A percentile compares a stretch with the other conserved stretches of the same genome.
Conservation (phyloP, 371 early-diverging fungal genomes). For the Actinomortierella wolfii region DNA sequence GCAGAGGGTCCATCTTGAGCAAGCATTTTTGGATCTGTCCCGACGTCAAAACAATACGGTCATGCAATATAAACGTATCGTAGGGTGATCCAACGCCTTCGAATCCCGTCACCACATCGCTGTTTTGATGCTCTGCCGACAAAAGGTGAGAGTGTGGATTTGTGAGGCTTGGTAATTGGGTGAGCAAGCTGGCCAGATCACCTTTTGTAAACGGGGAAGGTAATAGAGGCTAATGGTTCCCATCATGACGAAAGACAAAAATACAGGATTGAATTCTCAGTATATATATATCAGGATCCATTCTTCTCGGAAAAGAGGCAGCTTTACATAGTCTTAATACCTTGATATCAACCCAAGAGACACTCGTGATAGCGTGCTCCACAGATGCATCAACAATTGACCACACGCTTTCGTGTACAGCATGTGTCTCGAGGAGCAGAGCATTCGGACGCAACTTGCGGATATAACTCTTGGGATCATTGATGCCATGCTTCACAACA, state of each 20-base stretch:
- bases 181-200: slow-evolving; percentile 22
- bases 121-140: slow-evolving; percentile 28
- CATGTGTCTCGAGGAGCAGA: slow-evolving; percentile 26
- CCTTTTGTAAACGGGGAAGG: slow-evolving; percentile 40
- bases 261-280: background rate
- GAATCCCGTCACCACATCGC: slow-evolving; percentile 23
- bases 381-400: slow-evolving; percentile 41
- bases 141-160: slow-evolving; percentile 20
- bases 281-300: too few relatives aligned
- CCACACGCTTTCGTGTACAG: slow-evolving; percentile 42
- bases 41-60: slow-evolving; percentile 33
- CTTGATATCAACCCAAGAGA: slow-evolving; percentile 45
- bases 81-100: slow-evolving; percentile 24
- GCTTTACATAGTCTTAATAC: slow-evolving; percentile 14
- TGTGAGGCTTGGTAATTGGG: slow-evolving; percentile 27
- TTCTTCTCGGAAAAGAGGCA: too few relatives aligned
- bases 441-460: slow-evolving; percentile 27
- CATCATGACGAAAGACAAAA: background rate
- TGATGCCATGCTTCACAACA: slow-evolving; percentile 24
- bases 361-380: slow-evolving; percentile 33
- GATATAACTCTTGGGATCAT: slow-evolving; percentile 30
- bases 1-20: slow-evolving; percentile 29
- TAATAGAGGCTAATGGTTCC: slow-evolving; percentile 16
- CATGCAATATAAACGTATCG: slow-evolving; percentile 23
- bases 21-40: slow-evolving; percentile 42